Base-by-base conservation (phyloP, 2,329 filamentous ascomycete species). In the Exserohilum turcica region DNA sequence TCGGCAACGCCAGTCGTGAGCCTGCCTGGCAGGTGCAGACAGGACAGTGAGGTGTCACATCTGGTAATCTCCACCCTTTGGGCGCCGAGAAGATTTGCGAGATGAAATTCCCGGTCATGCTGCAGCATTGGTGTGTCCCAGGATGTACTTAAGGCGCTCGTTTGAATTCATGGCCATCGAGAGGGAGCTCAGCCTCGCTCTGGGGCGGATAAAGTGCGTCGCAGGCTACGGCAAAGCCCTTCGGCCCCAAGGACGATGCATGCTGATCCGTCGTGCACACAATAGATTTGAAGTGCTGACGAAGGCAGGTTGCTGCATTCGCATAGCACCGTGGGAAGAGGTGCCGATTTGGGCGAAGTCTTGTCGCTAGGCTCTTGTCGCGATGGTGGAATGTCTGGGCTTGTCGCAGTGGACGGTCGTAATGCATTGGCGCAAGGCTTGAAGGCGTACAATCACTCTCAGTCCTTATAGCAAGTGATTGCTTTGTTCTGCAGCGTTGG, bases 1-100 rank as follows among this genome's bases (percentile, higher is more conserved):
- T 61, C 36, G 58, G 54, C 51, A 57, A 42, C 55, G 27, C 19
- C 37, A 52, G 18, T 58, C 52, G 52, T 44, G 44, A 45, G 35
- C 50, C 28, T 48, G 35, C 28, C 21, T 18, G 48, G 15, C 36
- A 28, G 27, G 27, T 43, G 32, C 36, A 50, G 48, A 37, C 31
- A 53, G 32, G 24, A 29, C 43, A 45, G 24, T 40, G 32, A 29
- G 7, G 28, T 46, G 53, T 49, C 46, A 38, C 42, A 18, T 53
- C 27, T 43, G 39, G 19, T 19, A 33, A 33, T 21, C 42, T 35
- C 40, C 27, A 46, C 43, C 15, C 39, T 40, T 18, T n/a, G 31
- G 27, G 38, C 15, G 38, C 35, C 3, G 16, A n/a, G 39, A 24
- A 6, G 6, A 18, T 21, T 24, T 16, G 28, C 38, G 43, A 48